phyloP scores from a whole-genome alignment of 768 basidiomycete genomes.

The Gloeopeniophorella convolvens region DNA sequence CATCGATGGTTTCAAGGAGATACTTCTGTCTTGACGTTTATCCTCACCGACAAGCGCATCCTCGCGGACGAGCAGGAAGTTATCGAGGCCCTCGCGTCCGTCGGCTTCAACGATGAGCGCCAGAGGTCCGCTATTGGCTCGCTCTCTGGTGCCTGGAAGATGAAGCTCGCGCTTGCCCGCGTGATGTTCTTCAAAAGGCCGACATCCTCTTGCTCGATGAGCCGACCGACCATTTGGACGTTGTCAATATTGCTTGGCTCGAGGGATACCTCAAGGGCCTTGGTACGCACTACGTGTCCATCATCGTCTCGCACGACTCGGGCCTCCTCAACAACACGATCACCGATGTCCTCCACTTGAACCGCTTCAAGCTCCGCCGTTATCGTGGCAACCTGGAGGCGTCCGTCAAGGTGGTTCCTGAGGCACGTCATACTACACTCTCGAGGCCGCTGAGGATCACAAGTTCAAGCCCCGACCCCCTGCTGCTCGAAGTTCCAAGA shows the following conservation, averaged over 20 bases:
- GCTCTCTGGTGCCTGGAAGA: conserved; percentile 99
- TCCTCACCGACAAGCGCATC: conserved; percentile 79
- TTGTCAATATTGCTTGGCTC: conserved; percentile 97
- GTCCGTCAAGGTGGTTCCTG: conserved; percentile 91
- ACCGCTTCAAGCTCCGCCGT: conserved; percentile 96
- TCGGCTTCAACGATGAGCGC: conserved; percentile 87
- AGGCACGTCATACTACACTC: conserved; percentile 96
- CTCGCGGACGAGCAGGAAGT: conserved; percentile 62
- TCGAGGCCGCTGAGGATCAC: conserved; percentile 95
- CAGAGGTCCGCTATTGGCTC: conserved; percentile 82
- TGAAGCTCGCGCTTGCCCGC: conserved; percentile 96
- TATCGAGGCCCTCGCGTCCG: conserved; percentile 76
- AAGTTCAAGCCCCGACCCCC: conserved; percentile 98
- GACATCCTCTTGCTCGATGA: conserved; percentile 96
- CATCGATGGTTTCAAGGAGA: conserved; percentile 93
- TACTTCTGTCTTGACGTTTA: conserved; percentile 86
- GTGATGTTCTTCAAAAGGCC: conserved; percentile 98
- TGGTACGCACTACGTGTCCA: conserved; percentile 89
- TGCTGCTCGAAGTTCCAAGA: conserved; percentile 97
- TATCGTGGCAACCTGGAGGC: conserved; percentile 94
- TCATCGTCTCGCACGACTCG: conserved; percentile 98
- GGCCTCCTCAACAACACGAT: conserved; percentile 97
- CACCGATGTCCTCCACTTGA: conserved; percentile 94
- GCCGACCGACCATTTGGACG: conserved; percentile 95
- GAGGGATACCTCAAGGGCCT: conserved; percentile 87